phyloP scores from a whole-genome alignment of 1,284 basidiomycete genomes.

The Marasmius sp. region DNA sequence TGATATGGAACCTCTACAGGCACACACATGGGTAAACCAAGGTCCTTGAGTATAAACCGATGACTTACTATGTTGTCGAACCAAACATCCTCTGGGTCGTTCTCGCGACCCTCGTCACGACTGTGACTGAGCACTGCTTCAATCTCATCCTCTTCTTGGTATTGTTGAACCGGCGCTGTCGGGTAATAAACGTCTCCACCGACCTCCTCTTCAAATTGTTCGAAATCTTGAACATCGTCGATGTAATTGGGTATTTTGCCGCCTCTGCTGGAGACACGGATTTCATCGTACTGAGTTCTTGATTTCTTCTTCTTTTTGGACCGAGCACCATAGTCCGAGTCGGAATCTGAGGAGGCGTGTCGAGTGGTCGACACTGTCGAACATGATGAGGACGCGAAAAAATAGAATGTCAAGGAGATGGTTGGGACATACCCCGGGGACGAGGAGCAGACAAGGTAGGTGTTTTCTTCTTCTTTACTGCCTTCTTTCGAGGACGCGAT shows the following conservation, averaged over 20 bases:
- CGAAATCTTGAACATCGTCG: slow-evolving; percentile 82
- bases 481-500: slow-evolving; percentile 62
- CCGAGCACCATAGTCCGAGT: slow-evolving; percentile 85
- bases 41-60: slow-evolving; percentile 5
- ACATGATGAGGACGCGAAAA: slow-evolving; percentile 19
- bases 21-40: slow-evolving; percentile 14
- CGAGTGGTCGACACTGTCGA: slow-evolving; percentile 43
- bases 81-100: slow-evolving; percentile 79
- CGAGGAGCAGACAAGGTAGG: slow-evolving; percentile 46
- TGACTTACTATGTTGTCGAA: slow-evolving; percentile 79
- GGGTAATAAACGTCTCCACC: slow-evolving; percentile 46
- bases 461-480: slow-evolving; percentile 59
- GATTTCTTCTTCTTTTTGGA: slow-evolving; percentile 84
- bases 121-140: slow-evolving; percentile 83
- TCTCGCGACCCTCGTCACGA: slow-evolving; percentile 77
- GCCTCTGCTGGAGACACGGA: slow-evolving; percentile 80
- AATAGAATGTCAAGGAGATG: slow-evolving; percentile 4
- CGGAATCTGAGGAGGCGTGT: slow-evolving; percentile 69
- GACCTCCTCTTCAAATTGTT: slow-evolving; percentile 71
- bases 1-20: slow-evolving; percentile 87
- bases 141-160: slow-evolving; percentile 84
- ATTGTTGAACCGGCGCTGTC: slow-evolving; percentile 47
- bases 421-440: slow-evolving; percentile 53
- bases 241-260: slow-evolving; percentile 84
- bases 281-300: slow-evolving; percentile 58